Conservation (phyloP, 2,329 filamentous ascomycete genomes). For the Onygenales sp. region DNA sequence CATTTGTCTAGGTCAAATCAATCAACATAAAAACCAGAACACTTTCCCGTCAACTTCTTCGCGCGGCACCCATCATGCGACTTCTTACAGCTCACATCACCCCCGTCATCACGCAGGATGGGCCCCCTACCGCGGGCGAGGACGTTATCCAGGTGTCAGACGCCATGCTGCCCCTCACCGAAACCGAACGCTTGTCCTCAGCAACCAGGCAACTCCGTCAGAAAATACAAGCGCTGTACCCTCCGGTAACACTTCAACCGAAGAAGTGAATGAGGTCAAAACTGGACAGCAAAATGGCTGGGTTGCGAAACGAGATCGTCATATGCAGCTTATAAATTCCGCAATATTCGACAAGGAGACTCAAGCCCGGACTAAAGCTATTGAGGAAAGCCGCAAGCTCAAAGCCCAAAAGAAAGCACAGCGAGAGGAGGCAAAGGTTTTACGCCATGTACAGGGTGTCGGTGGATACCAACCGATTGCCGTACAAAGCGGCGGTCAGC, state of each 20-base stretch:
- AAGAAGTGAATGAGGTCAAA: slow-evolving; percentile 20
- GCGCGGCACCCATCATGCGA: slow-evolving; percentile 16
- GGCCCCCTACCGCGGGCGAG: slow-evolving; percentile 35
- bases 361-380: slow-evolving; percentile 58
- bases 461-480: slow-evolving; percentile 12
- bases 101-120: slow-evolving; percentile 22
- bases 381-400: slow-evolving; percentile 54
- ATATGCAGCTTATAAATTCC: slow-evolving; percentile 75
- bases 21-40: slow-evolving; percentile 60
- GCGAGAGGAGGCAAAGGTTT: slow-evolving; percentile 37
- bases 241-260: slow-evolving; percentile 18
- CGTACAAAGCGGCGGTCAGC: slow-evolving; percentile 17
- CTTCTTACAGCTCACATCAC: slow-evolving; percentile 15
- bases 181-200: slow-evolving; percentile 58
- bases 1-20: slow-evolving; percentile 57
- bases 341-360: slow-evolving; percentile 66
- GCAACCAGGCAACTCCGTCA: slow-evolving; percentile 29
- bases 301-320: slow-evolving; percentile 65
- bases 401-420: slow-evolving; percentile 48
- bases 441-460: slow-evolving; percentile 28
- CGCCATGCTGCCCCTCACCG: slow-evolving; percentile 35
- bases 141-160: slow-evolving; percentile 27
- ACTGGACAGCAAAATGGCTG: slow-evolving; percentile 41
- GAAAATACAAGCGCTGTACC: slow-evolving; percentile 16
- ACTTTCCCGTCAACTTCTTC: slow-evolving; percentile 7